These are phyloP conservation scores for Pseudogymnoascus pannorum DNA, from an alignment of 2,329 filamentous ascomycete species.

Conservation along the genomic window DNA sequence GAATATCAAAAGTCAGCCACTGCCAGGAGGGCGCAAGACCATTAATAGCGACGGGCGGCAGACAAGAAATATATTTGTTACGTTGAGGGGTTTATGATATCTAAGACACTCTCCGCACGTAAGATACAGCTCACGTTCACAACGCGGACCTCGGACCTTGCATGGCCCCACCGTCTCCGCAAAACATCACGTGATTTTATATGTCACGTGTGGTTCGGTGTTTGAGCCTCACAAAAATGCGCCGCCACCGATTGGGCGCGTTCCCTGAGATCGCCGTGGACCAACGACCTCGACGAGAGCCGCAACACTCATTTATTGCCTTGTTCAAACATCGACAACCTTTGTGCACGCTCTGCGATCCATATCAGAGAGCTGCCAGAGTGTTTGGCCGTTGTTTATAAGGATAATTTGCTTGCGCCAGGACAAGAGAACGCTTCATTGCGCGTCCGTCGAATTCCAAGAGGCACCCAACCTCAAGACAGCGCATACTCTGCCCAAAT, in stretches of 20 bases:
- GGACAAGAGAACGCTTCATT: slow-evolving; percentile 16
- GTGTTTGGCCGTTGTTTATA: slow-evolving; percentile 25
- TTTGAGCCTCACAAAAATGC: slow-evolving; percentile 9
- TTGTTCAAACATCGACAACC: slow-evolving; percentile 24
- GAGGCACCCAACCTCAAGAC: background rate
- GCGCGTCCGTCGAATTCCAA: slow-evolving; percentile 12
- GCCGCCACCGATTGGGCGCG: background rate
- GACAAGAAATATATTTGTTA: background rate
- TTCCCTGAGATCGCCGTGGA: background rate
- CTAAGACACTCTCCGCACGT: background rate
- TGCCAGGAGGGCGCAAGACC: background rate
- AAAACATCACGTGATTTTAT: background rate
- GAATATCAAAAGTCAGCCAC: background rate
- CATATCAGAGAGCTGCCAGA: slow-evolving; percentile 26
- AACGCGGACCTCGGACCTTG: slow-evolving; percentile 3
- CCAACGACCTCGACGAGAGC: slow-evolving; percentile 16
- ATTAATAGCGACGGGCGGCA: background rate
- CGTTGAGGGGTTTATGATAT: slow-evolving; percentile 5
- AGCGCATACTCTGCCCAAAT: background rate
- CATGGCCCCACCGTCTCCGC: background rate
- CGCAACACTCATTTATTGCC: slow-evolving; percentile 15
- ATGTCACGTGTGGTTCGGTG: background rate
- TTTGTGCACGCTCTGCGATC: slow-evolving; percentile 27
- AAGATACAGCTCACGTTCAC: slow-evolving; percentile 5
- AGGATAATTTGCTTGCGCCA: background rate